phyloP scores from a whole-genome alignment of 805 yeast species.

The Pichia cephalocereana region DNA sequence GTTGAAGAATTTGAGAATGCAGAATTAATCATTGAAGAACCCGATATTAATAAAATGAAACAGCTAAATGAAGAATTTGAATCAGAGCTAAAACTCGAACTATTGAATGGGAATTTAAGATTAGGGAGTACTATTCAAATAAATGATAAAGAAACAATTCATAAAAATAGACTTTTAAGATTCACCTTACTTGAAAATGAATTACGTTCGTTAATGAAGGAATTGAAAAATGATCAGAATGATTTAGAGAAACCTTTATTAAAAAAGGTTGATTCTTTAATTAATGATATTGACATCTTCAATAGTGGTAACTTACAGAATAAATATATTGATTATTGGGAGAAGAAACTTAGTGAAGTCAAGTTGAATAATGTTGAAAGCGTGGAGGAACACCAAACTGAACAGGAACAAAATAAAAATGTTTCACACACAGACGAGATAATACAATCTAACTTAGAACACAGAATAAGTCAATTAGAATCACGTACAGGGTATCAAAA shows the following conservation, averaged over 20 bases:
- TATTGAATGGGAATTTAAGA: background rate
- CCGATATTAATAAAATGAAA: background rate
- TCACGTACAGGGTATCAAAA: no score
- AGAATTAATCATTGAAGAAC: background rate
- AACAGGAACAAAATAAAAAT: no score
- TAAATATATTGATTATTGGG: background rate
- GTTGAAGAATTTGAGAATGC: background rate
- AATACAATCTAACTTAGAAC: no score
- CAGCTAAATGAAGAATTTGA: constrained; percentile 5
- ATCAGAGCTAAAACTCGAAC: background rate
- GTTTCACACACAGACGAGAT: no score
- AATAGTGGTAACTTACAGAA: background rate
- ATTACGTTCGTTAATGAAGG: constrained; percentile 7
- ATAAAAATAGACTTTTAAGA: constrained; percentile 3
- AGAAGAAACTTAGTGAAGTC: no score
- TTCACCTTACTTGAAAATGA: constrained; percentile 9
- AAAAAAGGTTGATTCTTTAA: constrained; percentile 1
- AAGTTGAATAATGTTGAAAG: no score
- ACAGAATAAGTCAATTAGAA: no score
- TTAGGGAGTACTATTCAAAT: background rate
- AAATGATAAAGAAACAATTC: background rate
- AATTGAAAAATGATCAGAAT: constrained; percentile 5
- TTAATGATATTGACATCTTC: constrained; percentile 1
- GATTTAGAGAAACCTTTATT: background rate
- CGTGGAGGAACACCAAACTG: no score